These are phyloP conservation scores for Thermomyces lanuginosus DNA, from an alignment of 2,329 filamentous ascomycete species.

Conservation along the genomic window DNA sequence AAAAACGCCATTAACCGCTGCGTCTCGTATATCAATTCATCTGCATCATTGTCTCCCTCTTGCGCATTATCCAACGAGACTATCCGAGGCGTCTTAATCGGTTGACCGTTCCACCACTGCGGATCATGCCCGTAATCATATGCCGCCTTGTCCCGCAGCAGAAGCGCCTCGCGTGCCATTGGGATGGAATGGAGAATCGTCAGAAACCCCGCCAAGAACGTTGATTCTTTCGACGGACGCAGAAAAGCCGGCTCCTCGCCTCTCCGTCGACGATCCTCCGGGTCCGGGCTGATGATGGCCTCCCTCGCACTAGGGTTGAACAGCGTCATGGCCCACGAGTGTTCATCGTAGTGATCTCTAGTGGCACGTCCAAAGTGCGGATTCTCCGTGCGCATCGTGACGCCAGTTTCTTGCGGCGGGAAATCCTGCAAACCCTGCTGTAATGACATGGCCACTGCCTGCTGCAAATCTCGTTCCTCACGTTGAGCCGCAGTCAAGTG, in stretches of 20 bases:
- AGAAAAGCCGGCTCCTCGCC: conserved; percentile 39
- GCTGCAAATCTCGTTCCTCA: conserved; percentile 29
- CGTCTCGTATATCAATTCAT: conserved; percentile 38
- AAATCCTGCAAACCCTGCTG: conserved; percentile 23
- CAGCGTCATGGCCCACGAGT: conserved; percentile 40
- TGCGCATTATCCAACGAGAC: conserved; percentile 28
- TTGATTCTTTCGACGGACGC: conserved; percentile 36
- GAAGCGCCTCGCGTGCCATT: conserved; percentile 39
- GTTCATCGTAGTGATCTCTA: conserved; percentile 36
- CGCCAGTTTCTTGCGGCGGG: conserved; percentile 39
- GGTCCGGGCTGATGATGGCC: conserved; percentile 38
- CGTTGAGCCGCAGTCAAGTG: conserved; percentile 26
- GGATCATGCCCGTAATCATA: conserved; percentile 38
- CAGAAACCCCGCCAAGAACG: conserved; percentile 41
- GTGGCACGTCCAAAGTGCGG: conserved; percentile 40
- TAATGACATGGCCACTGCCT: conserved; percentile 32
- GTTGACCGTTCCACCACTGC: conserved; percentile 47
- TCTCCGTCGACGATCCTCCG: conserved; percentile 32
- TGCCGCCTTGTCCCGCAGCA: conserved; percentile 31
- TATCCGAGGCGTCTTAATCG: conserved; percentile 34
- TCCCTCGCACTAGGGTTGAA: conserved; percentile 33
- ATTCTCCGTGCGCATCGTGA: conserved; percentile 24
- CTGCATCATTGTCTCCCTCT: conserved; percentile 19
- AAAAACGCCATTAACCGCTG: conserved; percentile 48
- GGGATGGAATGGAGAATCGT: conserved; percentile 49